A percentile compares a stretch with the other conserved stretches of the same genome.
Conservation (phyloP, 305 asterid genomes). For the Salvia sclarea region DNA sequence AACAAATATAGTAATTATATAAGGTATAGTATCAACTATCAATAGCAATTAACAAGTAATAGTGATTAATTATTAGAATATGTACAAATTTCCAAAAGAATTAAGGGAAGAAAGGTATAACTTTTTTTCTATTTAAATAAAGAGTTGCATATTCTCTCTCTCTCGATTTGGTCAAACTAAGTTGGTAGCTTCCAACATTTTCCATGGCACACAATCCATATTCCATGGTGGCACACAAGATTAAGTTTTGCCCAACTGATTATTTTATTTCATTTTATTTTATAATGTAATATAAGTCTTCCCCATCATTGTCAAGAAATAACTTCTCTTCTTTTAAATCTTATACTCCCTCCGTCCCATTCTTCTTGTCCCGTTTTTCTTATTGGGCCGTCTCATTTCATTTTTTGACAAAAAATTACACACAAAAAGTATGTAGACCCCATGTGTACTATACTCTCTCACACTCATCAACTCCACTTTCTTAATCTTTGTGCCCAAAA, state of each 20-base stretch:
- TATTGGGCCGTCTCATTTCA: too few relatives aligned
- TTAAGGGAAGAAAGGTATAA: neutral
- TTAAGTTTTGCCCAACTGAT: too few relatives aligned
- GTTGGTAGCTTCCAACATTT: neutral
- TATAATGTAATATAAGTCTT: conserved; percentile 12
- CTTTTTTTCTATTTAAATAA: conserved; percentile 22
- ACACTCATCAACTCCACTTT: too few relatives aligned
- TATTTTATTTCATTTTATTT: neutral
- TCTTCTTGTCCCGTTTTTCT: too few relatives aligned
- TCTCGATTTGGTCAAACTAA: conserved; percentile 26
- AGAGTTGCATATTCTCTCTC: neutral
- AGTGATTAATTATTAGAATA: neutral
- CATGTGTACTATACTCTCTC: too few relatives aligned
- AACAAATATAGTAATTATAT: too few relatives aligned
- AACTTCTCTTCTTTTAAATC: neutral
- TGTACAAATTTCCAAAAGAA: neutral
- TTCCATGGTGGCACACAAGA: neutral
- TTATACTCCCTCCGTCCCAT: too few relatives aligned
- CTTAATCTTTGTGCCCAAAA: too few relatives aligned
- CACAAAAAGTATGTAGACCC: too few relatives aligned
- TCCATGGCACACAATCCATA: neutral
- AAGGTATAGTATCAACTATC: neutral
- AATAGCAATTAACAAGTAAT: neutral
- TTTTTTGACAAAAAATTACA: too few relatives aligned
- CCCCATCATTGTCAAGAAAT: conserved; percentile 11